These are phyloP conservation scores for Datura wrightii DNA, from an alignment of 257 asterid species.

Conservation along the genomic window DNA sequence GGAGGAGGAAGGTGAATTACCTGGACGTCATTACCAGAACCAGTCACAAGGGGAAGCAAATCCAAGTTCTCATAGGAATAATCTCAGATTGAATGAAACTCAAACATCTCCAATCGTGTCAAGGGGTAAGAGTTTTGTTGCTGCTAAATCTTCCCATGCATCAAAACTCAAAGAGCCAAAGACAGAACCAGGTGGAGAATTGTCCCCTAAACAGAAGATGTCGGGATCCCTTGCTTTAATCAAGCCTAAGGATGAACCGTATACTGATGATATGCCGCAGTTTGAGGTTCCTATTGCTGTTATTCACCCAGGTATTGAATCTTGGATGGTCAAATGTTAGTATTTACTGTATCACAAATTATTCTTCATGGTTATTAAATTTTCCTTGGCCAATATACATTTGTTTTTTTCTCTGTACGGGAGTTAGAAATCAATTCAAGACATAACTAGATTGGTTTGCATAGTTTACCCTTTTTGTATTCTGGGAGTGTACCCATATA, in stretches of 20 bases:
- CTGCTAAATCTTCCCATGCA: conserved; percentile 44
- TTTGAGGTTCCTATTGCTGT: conserved; percentile 50
- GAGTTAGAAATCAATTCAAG: conserved; percentile 12
- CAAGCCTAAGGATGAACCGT: conserved; percentile 63
- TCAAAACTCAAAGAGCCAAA: conserved; percentile 48
- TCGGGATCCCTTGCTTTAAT: conserved; percentile 42
- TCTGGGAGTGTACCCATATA: neutral
- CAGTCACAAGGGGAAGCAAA: conserved; percentile 35
- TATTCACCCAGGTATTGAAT: conserved; percentile 59
- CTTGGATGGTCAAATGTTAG: neutral
- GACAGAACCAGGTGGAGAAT: conserved; percentile 35
- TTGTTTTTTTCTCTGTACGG: neutral
- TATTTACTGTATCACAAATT: neutral
- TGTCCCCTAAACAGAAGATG: conserved; percentile 39
- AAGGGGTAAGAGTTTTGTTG: conserved; percentile 38
- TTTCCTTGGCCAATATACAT: neutral
- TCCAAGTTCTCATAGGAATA: conserved; percentile 38
- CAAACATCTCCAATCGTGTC: neutral
- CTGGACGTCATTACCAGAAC: conserved; percentile 39
- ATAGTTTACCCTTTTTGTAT: conserved; percentile 20
- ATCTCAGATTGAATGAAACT: conserved; percentile 32
- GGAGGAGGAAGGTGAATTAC: conserved; percentile 57
- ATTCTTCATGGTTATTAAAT: neutral
- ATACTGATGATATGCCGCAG: conserved; percentile 57
- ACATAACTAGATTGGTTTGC: conserved; percentile 25